Evolutionary conservation across 1,139 yeast genomes (phyloP).

Genomic region (Kodamaea fungicola): DNA sequence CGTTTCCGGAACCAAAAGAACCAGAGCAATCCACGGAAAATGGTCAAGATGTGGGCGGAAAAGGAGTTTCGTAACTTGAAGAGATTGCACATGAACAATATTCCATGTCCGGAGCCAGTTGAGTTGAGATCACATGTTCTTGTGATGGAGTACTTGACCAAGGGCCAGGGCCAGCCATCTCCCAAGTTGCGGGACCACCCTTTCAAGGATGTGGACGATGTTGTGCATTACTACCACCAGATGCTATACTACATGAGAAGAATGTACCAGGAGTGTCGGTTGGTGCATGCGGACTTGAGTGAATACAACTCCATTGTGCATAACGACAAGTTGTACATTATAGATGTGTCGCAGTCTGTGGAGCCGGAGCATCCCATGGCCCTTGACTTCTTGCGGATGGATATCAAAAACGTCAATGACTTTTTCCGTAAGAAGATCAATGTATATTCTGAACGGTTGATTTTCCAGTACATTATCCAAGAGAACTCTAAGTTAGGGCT

Average conservation of each 20-base stretch:
- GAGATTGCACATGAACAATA: conserved; percentile 70
- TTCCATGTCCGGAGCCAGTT: conserved; percentile 90
- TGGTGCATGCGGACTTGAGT: conserved; percentile 95
- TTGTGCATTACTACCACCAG: conserved; percentile 67
- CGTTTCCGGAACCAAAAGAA: conserved; percentile 81
- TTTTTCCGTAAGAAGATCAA: conserved; percentile 73
- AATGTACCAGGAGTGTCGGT: conserved; percentile 80
- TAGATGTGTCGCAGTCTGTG: conserved; percentile 96
- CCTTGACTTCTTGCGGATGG: conserved; percentile 92
- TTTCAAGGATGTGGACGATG: conserved; percentile 60
- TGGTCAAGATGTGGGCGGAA: conserved; percentile 99
- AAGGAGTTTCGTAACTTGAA: conserved; percentile 92
- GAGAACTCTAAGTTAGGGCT: conserved; percentile 35
- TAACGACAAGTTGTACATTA: conserved; percentile 72
- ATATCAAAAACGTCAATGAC: conserved; percentile 90
- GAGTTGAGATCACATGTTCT: conserved; percentile 86
- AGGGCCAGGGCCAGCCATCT: conserved; percentile 80
- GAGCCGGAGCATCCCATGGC: conserved; percentile 99
- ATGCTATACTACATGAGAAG: conserved; percentile 82
- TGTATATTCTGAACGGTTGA: conserved; percentile 74
- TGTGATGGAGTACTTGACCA: conserved; percentile 87
- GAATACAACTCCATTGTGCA: conserved; percentile 93
- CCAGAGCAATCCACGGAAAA: conserved; percentile 91
- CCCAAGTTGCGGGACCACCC: conserved; percentile 85
- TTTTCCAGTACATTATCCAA: conserved; percentile 69